A percentile compares a stretch with the other conserved stretches of the same genome.
phyloP scores from a whole-genome alignment of 2,329 filamentous ascomycete species.

The Penicillium sp. region DNA sequence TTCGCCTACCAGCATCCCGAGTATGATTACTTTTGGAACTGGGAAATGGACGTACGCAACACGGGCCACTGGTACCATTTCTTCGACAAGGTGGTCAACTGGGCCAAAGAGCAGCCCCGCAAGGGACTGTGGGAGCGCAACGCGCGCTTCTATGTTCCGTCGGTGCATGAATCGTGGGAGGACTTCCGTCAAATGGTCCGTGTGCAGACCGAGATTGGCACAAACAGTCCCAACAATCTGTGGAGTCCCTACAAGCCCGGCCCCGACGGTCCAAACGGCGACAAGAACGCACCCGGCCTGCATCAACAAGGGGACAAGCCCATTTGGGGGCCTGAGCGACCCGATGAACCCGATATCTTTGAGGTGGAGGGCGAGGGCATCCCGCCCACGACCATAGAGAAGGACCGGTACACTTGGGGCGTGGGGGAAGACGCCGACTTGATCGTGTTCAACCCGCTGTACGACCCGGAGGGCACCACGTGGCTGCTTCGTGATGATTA shows the following conservation, averaged over 20 bases:
- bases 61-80: constrained; percentile 79
- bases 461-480: constrained; percentile 78
- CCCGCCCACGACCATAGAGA: constrained; percentile 66
- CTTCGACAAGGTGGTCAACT: constrained; percentile 62
- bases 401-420: constrained; percentile 80
- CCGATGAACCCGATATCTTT: constrained; percentile 63
- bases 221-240: constrained; percentile 59
- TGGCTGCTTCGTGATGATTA: constrained; percentile 81
- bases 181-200: constrained; percentile 73
- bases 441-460: constrained; percentile 86
- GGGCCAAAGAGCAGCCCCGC: constrained; percentile 66
- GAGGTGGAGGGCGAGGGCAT: constrained; percentile 65
- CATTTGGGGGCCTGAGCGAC: constrained; percentile 79
- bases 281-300: constrained; percentile 18
- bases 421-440: constrained; percentile 86
- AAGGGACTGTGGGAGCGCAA: constrained; percentile 80
- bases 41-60: constrained; percentile 76
- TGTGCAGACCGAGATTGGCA: constrained; percentile 67
- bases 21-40: constrained; percentile 80
- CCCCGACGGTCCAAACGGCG: constrained; percentile 11
- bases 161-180: constrained; percentile 70
- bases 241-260: constrained; percentile 50
- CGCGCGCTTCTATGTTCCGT: constrained; percentile 69
- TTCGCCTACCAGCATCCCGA: constrained; percentile 77
- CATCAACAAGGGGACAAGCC: constrained; percentile 50